These are phyloP conservation scores for Fusarium nodosum DNA, from an alignment of 2,329 filamentous ascomycete genomes.

Conservation along the genomic window DNA sequence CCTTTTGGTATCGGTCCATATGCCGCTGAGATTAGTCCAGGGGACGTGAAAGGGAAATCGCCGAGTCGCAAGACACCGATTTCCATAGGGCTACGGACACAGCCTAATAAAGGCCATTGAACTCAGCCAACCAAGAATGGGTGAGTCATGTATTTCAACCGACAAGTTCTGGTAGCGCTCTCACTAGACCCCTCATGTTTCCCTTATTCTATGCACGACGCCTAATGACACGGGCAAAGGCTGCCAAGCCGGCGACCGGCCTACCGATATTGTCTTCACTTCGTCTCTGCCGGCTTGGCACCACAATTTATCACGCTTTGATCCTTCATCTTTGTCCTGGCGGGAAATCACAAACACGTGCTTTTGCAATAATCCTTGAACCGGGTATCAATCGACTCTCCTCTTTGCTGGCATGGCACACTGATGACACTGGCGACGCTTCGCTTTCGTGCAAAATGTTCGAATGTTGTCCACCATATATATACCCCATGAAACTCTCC, in stretches of 20 bases:
- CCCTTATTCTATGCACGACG: not conserved
- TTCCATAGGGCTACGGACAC: slow-evolving; percentile 25
- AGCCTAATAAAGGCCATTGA: not conserved
- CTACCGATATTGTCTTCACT: slow-evolving; percentile 3
- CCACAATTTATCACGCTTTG: slow-evolving; percentile 2
- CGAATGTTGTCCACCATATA: not conserved
- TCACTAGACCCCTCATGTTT: not conserved
- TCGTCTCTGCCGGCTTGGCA: slow-evolving; percentile 27
- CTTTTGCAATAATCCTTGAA: slow-evolving; percentile 11
- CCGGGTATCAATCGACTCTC: slow-evolving; percentile 33
- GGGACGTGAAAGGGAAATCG: slow-evolving; percentile 34
- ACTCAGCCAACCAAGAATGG: not conserved
- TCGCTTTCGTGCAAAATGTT: slow-evolving; percentile 11
- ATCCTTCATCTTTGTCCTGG: slow-evolving; percentile 7
- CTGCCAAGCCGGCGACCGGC: slow-evolving; percentile 15
- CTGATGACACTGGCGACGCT: not conserved
- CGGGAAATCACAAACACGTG: slow-evolving; percentile 28
- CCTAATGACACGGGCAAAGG: not conserved
- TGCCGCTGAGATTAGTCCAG: slow-evolving; percentile 28
- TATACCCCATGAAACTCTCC: not conserved
- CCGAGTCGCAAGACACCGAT: slow-evolving; percentile 19
- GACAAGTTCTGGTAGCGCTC: not conserved
- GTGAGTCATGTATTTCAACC: slow-evolving; percentile 10
- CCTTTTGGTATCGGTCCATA: slow-evolving; percentile 35
- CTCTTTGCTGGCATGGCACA: slow-evolving; percentile 8